Evolutionary conservation across 176 grass and related monocot genomes (phyloP).

Genomic region (Aegilops longissima): DNA sequence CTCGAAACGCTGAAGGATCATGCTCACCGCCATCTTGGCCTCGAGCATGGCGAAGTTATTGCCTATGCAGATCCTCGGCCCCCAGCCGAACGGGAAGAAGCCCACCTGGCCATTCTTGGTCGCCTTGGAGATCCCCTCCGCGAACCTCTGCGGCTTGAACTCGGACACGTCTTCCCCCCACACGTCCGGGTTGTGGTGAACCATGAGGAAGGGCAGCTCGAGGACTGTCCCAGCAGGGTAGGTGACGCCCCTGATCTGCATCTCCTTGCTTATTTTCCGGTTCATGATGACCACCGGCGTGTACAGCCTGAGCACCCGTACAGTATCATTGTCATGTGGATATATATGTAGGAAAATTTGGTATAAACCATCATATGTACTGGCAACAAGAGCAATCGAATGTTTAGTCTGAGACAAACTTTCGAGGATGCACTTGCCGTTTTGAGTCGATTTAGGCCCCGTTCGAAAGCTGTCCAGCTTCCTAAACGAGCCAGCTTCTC

Average conservation of each 20-base stretch:
- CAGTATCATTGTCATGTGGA: constrained; percentile 48
- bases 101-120: neutral
- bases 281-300: constrained; percentile 12
- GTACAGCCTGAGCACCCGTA: constrained; percentile 49
- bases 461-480: no score
- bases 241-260: constrained; percentile 24
- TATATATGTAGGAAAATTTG: neutral
- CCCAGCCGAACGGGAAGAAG: neutral
- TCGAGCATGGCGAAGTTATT: neutral
- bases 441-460: constrained; percentile 48
- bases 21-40: neutral
- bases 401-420: neutral
- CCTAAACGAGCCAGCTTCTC: no score
- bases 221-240: constrained; percentile 34
- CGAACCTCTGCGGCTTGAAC: neutral
- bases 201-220: constrained; percentile 10
- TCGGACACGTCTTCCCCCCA: constrained; percentile 39
- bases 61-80: neutral
- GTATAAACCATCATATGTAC: neutral
- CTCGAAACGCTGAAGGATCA: neutral
- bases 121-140: neutral
- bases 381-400: neutral
- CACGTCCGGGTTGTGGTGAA: constrained; percentile 39
- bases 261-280: constrained; percentile 7
- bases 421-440: constrained; percentile 38